These are phyloP conservation scores for Meyerozyma guilliermondii DNA, from an alignment of 1,139 yeast genomes.

Conservation along the genomic window DNA sequence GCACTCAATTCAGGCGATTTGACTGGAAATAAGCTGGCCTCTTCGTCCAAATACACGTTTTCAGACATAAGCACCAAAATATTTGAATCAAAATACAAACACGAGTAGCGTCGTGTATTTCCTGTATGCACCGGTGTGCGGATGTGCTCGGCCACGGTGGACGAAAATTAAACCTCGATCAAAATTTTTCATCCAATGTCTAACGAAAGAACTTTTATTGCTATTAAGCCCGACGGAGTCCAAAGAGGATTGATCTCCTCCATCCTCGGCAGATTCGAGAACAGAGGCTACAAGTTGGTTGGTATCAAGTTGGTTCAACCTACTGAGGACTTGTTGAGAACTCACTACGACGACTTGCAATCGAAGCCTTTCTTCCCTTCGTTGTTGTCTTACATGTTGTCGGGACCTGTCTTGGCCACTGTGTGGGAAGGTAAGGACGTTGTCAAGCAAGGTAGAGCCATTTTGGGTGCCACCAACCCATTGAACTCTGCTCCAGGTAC, in stretches of 20 bases:
- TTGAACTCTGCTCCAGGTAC: slow-evolving; percentile 97
- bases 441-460: slow-evolving; percentile 96
- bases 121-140: neutral
- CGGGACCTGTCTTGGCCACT: slow-evolving; percentile 98
- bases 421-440: slow-evolving; percentile 99
- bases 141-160: neutral
- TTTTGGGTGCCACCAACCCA: slow-evolving; percentile 99
- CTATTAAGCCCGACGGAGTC: slow-evolving; percentile 99
- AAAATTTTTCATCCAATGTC: slow-evolving; percentile 24
- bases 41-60: neutral
- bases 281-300: slow-evolving; percentile 96
- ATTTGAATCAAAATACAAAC: neutral
- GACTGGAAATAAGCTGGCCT: neutral
- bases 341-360: slow-evolving; percentile 94
- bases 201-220: slow-evolving; percentile 96
- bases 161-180: neutral
- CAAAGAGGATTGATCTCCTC: slow-evolving; percentile 95
- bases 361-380: slow-evolving; percentile 97
- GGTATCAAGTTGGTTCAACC: slow-evolving; percentile 91
- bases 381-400: slow-evolving; percentile 90
- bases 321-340: slow-evolving; percentile 79
- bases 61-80: neutral
- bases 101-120: neutral
- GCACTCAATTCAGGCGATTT: neutral
- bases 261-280: slow-evolving; percentile 90